phyloP scores from a whole-genome alignment of 2,329 filamentous ascomycete genomes.

The Aspergillus pseudoterreus region DNA sequence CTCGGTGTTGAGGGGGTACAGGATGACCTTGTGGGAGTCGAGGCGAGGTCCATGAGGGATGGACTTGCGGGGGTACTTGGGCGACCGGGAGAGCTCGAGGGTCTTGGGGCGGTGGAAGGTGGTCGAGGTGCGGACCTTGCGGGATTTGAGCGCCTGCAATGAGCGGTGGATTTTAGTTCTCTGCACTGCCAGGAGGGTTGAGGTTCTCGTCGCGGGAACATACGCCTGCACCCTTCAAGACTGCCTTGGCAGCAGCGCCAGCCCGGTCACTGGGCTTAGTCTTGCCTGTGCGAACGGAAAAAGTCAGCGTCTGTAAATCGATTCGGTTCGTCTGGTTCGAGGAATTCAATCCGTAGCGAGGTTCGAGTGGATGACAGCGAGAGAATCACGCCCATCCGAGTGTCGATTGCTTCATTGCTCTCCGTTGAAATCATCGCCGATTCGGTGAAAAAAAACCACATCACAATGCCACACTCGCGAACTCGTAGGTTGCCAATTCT shows the following conservation, averaged over 20 bases:
- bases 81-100: slow-evolving; percentile 79
- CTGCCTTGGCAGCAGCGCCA: slow-evolving; percentile 89
- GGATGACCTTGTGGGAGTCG: slow-evolving; percentile 95
- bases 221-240: slow-evolving; percentile 95
- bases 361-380: background rate
- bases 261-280: slow-evolving; percentile 71
- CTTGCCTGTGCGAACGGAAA: slow-evolving; percentile 31
- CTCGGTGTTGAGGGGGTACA: slow-evolving; percentile 99
- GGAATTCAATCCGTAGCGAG: background rate
- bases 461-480: slow-evolving; percentile 17
- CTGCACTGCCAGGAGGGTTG: background rate
- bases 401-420: background rate
- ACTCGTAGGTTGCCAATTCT: slow-evolving; percentile 11
- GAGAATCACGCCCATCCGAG: background rate
- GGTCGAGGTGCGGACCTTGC: slow-evolving; percentile 87
- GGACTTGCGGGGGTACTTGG: slow-evolving; percentile 97
- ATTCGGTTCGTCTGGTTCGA: background rate
- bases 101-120: slow-evolving; percentile 99
- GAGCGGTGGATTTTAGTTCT: slow-evolving; percentile 13
- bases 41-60: slow-evolving; percentile 85
- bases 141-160: slow-evolving; percentile 73
- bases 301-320: slow-evolving; percentile 9
- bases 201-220: slow-evolving; percentile 41
- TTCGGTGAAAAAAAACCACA: slow-evolving; percentile 5
- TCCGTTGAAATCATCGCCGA: background rate